Conservation (phyloP, 176 grass and related monocot species). For the Typha latifolia region DNA sequence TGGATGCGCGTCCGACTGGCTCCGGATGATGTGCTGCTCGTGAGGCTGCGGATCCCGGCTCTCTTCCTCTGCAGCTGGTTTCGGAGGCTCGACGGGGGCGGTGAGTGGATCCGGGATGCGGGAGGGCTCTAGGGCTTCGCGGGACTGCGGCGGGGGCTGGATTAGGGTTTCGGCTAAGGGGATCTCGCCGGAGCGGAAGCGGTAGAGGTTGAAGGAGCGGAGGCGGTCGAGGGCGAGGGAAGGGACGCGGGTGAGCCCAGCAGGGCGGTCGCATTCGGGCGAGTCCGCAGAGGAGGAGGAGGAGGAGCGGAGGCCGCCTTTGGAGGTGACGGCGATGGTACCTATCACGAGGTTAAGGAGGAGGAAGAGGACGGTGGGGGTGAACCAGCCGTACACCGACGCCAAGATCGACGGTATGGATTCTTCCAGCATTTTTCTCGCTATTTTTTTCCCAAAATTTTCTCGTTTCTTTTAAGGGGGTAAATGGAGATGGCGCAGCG, state of each 20-base stretch:
- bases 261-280: background rate
- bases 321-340: slow-evolving; percentile 87
- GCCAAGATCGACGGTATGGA: slow-evolving; percentile 48
- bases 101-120: slow-evolving; percentile 28
- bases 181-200: slow-evolving; percentile 15
- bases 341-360: slow-evolving; percentile 93
- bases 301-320: slow-evolving; percentile 15
- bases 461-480: background rate
- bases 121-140: background rate
- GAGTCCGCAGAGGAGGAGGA: background rate
- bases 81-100: no score
- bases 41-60: background rate
- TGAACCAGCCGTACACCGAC: slow-evolving; percentile 65
- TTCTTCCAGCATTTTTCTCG: slow-evolving; percentile 44
- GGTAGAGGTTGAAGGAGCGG: slow-evolving; percentile 48
- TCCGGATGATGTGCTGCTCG: slow-evolving; percentile 36
- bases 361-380: slow-evolving; percentile 66
- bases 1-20: slow-evolving; percentile 41
- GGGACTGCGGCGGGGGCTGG: slow-evolving; percentile 6
- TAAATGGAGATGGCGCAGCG: background rate
- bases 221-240: slow-evolving; percentile 69
- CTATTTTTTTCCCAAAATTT: background rate
- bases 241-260: slow-evolving; percentile 34
- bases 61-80: slow-evolving; percentile 1
- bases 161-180: background rate